Evolutionary conservation across 139 green algal genomes (phyloP).

Genomic region (Chlorella sp.): DNA sequence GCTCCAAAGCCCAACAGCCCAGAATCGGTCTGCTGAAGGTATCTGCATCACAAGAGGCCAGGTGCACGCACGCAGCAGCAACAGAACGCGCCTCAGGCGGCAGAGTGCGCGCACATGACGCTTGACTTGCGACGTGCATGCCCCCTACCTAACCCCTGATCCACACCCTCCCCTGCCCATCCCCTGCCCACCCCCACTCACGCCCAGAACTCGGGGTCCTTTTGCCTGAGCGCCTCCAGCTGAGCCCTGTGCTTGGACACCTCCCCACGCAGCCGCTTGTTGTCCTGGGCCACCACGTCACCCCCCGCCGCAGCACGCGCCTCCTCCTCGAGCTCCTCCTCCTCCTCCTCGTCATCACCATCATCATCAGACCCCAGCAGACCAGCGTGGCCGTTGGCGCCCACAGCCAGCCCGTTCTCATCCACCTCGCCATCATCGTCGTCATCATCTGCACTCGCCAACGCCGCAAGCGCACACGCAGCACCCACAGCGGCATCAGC

Average conservation of each 20-base stretch:
- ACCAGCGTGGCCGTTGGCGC: not conserved
- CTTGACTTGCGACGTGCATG: not conserved
- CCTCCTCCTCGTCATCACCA: constrained; percentile 17
- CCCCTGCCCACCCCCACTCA: constrained; percentile 51
- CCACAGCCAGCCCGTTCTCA: not conserved
- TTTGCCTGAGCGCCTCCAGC: constrained; percentile 73
- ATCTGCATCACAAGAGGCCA: not conserved
- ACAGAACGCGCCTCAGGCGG: not conserved
- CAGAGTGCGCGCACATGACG: not conserved
- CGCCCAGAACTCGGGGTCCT: constrained; percentile 93
- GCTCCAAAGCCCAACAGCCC: constrained; percentile 81
- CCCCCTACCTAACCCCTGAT: not conserved
- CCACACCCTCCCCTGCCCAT: not conserved
- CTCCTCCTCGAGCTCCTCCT: constrained; percentile 12
- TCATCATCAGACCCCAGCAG: constrained; percentile 9
- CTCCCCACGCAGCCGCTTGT: constrained; percentile 42
- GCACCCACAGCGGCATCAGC: not conserved
- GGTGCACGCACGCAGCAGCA: not conserved
- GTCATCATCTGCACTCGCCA: not conserved
- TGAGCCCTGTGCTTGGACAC: constrained; percentile 45
- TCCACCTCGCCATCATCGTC: not conserved
- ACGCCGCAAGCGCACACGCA: not conserved
- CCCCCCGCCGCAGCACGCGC: constrained; percentile 4
- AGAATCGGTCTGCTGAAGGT: constrained; percentile 70
- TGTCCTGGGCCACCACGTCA: constrained; percentile 37